Percentiles rank a stretch among this genome's conserved stretches.
These are phyloP conservation scores for Curvularia hawaiiensis DNA, from an alignment of 2,329 filamentous ascomycete species.

Conservation along the genomic window DNA sequence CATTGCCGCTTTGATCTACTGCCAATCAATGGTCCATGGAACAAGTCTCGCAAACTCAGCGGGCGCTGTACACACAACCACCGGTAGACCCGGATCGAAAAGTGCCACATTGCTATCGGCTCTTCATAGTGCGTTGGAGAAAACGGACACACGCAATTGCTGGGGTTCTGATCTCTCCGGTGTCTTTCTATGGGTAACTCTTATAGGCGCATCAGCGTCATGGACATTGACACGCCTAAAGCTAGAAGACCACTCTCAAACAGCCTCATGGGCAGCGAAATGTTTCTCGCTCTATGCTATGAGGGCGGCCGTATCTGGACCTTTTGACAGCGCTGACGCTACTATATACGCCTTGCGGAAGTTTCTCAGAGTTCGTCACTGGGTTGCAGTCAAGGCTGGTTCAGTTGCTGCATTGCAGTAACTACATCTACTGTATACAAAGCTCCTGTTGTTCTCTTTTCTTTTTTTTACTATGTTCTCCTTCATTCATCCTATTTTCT, in stretches of 20 bases:
- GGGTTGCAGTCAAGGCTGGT: conserved; percentile 24
- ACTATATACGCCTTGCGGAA: conserved; percentile 32
- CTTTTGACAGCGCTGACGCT: conserved; percentile 29
- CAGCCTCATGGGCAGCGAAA: conserved; percentile 34
- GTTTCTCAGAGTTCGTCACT: conserved; percentile 33
- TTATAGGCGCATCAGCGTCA: conserved; percentile 37
- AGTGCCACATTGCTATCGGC: conserved; percentile 26
- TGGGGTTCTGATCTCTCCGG: conserved; percentile 36
- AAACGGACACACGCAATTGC: conserved; percentile 27
- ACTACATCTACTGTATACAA: not conserved
- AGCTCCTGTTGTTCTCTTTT: not conserved
- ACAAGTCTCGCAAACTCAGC: conserved; percentile 33
- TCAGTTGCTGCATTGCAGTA: not conserved
- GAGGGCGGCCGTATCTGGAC: conserved; percentile 22
- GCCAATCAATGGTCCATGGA: conserved; percentile 35
- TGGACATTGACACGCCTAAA: conserved; percentile 20
- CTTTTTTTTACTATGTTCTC: not conserved
- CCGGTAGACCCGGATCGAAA: conserved; percentile 10
- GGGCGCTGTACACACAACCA: conserved; percentile 21
- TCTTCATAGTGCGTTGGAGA: conserved; percentile 31
- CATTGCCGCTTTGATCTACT: conserved; percentile 40
- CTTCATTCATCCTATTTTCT: not conserved
- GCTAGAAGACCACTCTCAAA: conserved; percentile 12
- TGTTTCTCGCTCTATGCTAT: conserved; percentile 39
- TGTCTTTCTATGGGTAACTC: conserved; percentile 40